Conservation (phyloP, 306 rosid genomes). For the Lithocarpus polystachyus region DNA sequence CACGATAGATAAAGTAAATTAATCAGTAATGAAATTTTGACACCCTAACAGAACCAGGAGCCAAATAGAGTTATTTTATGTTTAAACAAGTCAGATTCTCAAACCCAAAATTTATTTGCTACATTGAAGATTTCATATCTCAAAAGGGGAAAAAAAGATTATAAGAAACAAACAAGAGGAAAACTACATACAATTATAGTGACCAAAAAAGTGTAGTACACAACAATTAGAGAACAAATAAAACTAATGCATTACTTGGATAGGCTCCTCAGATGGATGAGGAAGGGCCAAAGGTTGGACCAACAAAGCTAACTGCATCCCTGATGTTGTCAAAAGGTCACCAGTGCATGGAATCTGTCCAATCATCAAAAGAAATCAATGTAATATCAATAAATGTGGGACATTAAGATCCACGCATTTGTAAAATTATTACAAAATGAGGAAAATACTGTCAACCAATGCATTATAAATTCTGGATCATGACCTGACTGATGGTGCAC, state of each 20-base stretch:
- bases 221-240: constrained; percentile 10
- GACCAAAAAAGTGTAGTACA: constrained; percentile 5
- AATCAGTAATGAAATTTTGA: neutral
- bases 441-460: constrained; percentile 8
- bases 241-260: constrained; percentile 56
- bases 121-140: neutral
- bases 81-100: neutral
- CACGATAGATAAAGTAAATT: neutral
- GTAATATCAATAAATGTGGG: constrained; percentile 12
- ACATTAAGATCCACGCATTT: constrained; percentile 22
- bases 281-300: constrained; percentile 97
- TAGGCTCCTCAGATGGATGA: constrained; percentile 93
- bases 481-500: constrained; percentile 97
- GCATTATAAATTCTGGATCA: constrained; percentile 18
- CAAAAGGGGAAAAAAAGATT: neutral
- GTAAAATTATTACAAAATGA: constrained; percentile 9
- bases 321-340: constrained; percentile 89
- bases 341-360: constrained; percentile 84
- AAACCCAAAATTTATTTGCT: neutral
- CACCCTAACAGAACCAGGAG: neutral
- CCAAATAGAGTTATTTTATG: neutral
- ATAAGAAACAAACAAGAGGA: neutral
- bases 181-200: constrained; percentile 1
- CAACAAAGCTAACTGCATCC: constrained; percentile 94
- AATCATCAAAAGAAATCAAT: constrained; percentile 22